Evolutionary conservation across 169 alveolate genomes (phyloP).

Genomic region (Plasmodium fragile): DNA sequence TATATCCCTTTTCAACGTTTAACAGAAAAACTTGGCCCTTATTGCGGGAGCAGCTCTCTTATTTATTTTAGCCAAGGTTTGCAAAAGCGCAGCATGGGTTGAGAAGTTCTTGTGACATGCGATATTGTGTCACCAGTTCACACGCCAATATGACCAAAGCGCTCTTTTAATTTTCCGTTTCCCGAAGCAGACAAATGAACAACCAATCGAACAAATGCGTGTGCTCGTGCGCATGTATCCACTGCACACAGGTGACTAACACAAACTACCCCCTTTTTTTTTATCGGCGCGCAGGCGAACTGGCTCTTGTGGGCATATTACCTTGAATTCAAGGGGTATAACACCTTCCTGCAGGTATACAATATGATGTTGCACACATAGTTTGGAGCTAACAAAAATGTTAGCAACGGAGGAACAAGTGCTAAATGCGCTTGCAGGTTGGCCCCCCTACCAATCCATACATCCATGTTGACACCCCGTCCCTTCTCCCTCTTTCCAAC

Average conservation of each 20-base stretch:
- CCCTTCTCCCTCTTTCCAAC: neutral
- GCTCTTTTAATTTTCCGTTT: neutral
- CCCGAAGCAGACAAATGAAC: neutral
- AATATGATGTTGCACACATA: neutral
- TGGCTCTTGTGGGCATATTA: constrained; percentile 77
- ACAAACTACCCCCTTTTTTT: neutral
- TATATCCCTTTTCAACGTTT: neutral
- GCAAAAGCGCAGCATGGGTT: constrained; percentile 19
- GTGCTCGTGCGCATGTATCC: neutral
- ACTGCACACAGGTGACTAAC: neutral
- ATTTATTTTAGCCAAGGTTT: constrained; percentile 57
- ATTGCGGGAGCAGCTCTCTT: constrained; percentile 23
- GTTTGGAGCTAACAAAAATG: neutral
- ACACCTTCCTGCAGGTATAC: constrained; percentile 70
- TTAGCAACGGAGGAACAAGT: neutral
- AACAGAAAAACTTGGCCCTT: constrained; percentile 36
- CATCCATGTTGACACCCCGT: neutral
- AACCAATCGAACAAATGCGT: neutral
- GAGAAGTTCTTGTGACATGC: neutral
- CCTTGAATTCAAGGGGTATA: constrained; percentile 76
- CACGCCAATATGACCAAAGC: neutral
- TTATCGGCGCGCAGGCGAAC: constrained; percentile 21
- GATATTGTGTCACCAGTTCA: neutral
- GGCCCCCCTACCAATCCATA: neutral
- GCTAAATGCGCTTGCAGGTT: neutral